These are phyloP conservation scores for Eleusine coracana DNA, from an alignment of 176 grass and related monocot genomes.

Conservation along the genomic window DNA sequence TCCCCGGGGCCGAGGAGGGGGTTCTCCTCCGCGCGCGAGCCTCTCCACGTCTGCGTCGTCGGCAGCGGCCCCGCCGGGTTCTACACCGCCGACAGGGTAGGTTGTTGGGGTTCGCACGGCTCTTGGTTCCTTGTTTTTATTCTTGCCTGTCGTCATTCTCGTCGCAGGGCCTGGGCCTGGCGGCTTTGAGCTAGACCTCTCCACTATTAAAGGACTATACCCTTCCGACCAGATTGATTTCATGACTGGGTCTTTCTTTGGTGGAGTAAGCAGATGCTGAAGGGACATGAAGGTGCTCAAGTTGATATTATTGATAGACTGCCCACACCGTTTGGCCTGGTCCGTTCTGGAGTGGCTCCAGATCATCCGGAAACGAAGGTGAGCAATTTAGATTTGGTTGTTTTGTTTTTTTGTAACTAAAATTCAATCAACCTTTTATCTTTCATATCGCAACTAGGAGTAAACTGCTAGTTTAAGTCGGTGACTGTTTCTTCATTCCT, in stretches of 20 bases:
- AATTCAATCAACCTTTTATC: not conserved
- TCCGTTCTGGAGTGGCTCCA: slow-evolving; percentile 86
- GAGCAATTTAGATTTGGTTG: slow-evolving; percentile 1
- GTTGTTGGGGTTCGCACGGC: not conserved
- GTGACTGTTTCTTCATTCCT: not conserved
- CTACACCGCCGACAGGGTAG: slow-evolving; percentile 92
- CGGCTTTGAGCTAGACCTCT: too few species aligned
- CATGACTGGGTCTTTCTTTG: not conserved
- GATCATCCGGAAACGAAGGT: slow-evolving; percentile 98
- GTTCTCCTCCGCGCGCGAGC: slow-evolving; percentile 44
- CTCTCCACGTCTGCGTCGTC: slow-evolving; percentile 79
- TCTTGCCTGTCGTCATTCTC: not conserved
- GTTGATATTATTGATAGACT: slow-evolving; percentile 88
- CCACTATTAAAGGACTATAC: not conserved
- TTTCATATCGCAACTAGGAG: not conserved
- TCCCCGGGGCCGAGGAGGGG: slow-evolving; percentile 29
- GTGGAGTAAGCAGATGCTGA: slow-evolving; percentile 68
- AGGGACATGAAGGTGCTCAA: slow-evolving; percentile 59
- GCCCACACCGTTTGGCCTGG: slow-evolving; percentile 83
- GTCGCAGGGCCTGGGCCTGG: too few species aligned
- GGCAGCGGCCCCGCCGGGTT: slow-evolving; percentile 89
- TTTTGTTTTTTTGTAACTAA: not conserved
- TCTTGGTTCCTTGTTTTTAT: not conserved
- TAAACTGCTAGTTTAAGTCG: not conserved
- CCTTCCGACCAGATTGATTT: not conserved